Evolutionary conservation across 2,329 filamentous ascomycete genomes (phyloP).

Genomic region (Hirsutella minnesotensis): DNA sequence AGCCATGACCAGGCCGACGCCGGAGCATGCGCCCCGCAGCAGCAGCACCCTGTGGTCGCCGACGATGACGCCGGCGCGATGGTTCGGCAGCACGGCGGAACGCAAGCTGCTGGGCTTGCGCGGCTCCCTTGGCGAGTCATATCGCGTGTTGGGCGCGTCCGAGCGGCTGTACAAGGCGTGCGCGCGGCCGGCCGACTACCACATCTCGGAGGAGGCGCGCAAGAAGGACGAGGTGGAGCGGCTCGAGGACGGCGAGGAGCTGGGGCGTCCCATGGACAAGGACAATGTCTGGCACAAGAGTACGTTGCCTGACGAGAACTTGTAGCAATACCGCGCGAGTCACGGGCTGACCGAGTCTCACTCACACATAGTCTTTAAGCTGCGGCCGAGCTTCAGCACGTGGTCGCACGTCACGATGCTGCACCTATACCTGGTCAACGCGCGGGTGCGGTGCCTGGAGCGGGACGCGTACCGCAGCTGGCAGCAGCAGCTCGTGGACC

Average conservation of each 20-base stretch:
- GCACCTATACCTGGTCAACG: constrained; percentile 85
- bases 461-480: constrained; percentile 57
- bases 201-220: constrained; percentile 54
- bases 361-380: constrained; percentile 51
- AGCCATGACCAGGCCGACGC: not conserved
- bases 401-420: constrained; percentile 96
- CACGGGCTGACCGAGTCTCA: not conserved
- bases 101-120: constrained; percentile 22
- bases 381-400: constrained; percentile 81
- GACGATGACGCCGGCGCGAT: constrained; percentile 15
- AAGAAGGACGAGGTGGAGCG: constrained; percentile 56
- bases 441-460: constrained; percentile 70
- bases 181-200: constrained; percentile 62
- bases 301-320: constrained; percentile 26
- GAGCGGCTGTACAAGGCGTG: constrained; percentile 70
- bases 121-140: constrained; percentile 32
- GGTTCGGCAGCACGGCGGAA: constrained; percentile 23
- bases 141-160: constrained; percentile 69
- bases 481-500: constrained; percentile 85
- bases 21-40: not conserved
- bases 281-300: constrained; percentile 59
- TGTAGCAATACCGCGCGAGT: not conserved
- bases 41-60: constrained; percentile 5
- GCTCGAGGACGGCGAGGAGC: constrained; percentile 68
- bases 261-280: constrained; percentile 39